Evolutionary conservation across 2,329 filamentous ascomycete species (phyloP).

Genomic region (Truncatella angustata): DNA sequence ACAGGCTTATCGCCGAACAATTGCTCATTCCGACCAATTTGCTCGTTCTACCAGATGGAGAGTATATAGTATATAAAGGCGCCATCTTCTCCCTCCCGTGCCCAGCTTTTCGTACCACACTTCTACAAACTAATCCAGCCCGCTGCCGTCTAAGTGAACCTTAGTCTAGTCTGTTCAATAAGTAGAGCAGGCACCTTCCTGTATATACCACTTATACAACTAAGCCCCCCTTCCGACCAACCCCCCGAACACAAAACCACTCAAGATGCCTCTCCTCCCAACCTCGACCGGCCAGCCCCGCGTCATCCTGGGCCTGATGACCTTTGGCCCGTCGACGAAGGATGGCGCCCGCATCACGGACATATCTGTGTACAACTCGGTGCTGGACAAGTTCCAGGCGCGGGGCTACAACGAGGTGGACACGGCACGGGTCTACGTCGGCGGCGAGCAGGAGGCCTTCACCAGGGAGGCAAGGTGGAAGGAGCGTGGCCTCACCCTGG

Average conservation of each 20-base stretch:
- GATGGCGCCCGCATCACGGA: constrained; percentile 62
- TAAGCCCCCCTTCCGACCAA: too few relatives aligned
- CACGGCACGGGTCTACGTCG: constrained; percentile 74
- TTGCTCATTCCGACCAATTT: too few relatives aligned
- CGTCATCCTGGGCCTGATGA: constrained; percentile 84
- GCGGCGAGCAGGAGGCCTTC: constrained; percentile 73
- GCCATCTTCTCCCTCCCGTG: too few relatives aligned
- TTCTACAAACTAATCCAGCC: too few relatives aligned
- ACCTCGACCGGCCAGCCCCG: constrained; percentile 52
- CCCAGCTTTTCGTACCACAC: too few relatives aligned
- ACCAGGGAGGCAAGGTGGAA: constrained; percentile 75
- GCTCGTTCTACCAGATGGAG: too few relatives aligned
- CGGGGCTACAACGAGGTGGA: constrained; percentile 83
- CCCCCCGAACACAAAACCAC: background rate
- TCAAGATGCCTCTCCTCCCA: constrained; percentile 44
- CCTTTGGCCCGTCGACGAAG: constrained; percentile 68
- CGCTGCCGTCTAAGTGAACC: too few relatives aligned
- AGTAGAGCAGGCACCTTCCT: too few relatives aligned
- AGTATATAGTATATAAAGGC: too few relatives aligned
- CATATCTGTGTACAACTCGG: constrained; percentile 63
- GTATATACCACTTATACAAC: background rate
- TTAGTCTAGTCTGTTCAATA: too few relatives aligned
- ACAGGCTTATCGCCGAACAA: too few relatives aligned
- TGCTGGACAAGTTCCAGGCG: constrained; percentile 73
- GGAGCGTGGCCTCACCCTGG: constrained; percentile 72